phyloP scores from a whole-genome alignment of 1,139 yeast species.

The Geotrichum fermentans region DNA sequence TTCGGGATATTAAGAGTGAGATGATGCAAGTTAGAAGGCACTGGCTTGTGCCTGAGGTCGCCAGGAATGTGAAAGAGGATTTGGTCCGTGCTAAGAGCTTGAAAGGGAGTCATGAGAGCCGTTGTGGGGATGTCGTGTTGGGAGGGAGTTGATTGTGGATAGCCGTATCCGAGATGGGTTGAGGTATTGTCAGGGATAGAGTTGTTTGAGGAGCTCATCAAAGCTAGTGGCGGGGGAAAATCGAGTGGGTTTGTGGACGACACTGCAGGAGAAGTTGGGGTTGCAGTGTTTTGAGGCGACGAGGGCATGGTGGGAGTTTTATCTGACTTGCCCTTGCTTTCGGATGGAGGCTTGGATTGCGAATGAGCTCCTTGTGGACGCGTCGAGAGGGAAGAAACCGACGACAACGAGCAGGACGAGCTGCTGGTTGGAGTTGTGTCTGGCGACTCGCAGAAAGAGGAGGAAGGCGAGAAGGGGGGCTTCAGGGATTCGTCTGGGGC shows the following conservation, averaged over 20 bases:
- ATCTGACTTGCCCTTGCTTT: background rate
- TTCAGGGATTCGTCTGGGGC: background rate
- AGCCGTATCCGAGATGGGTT: background rate
- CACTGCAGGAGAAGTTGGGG: background rate
- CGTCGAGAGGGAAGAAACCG: constrained; percentile 4
- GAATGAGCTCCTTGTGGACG: background rate
- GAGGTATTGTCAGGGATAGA: background rate
- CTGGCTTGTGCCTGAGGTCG: background rate
- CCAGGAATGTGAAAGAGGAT: constrained; percentile 1
- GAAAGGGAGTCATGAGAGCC: background rate
- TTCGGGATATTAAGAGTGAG: constrained; percentile 4
- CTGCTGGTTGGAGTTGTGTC: background rate
- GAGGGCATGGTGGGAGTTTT: background rate
- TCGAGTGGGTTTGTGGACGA: background rate
- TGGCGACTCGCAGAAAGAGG: constrained; percentile 1
- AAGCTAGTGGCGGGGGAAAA: constrained; percentile 1
- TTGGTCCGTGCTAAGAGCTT: background rate
- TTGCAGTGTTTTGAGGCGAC: background rate
- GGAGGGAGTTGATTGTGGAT: background rate
- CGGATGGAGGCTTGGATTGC: background rate
- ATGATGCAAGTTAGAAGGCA: background rate
- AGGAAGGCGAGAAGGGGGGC: background rate
- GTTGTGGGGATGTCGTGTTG: background rate
- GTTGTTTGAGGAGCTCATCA: background rate
- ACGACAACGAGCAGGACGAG: constrained; percentile 8